Evolutionary conservation across 2,329 filamentous ascomycete genomes (phyloP), one percentile per base, ranked within the genome.

Genomic region (Cercospora sp.): DNA sequence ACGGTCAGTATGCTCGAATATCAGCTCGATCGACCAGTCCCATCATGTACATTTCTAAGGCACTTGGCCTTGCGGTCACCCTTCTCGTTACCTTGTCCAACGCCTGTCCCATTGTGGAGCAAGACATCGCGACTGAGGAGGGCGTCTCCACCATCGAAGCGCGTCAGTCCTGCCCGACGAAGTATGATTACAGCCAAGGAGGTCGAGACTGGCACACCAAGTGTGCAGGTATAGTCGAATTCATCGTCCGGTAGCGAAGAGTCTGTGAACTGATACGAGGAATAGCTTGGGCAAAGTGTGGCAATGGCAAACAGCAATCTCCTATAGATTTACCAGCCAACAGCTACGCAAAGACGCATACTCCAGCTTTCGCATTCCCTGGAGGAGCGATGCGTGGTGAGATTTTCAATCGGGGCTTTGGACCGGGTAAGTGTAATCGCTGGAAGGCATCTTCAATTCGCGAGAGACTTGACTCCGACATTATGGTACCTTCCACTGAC

Each of bases 111-210:
- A 59, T 59, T 23, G 31, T 59, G n/a, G 55, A 59, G 28, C 30
- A 30, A 36, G 55, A 20, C 31, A n/a, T 36, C 28, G 28, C 30
- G 20, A 2, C 28, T 23, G 16, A 59, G 31, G 8, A 59, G 31
- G 55, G 28, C n/a, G 16, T 18, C 5, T 36, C 30, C n/a, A 36
- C 28, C 16, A 59, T 36, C 55, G 31, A 36, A 59, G 31, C 18
- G n/a, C 48, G 48, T 55, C 48, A 55, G 48, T 55, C 48, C 26
- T 55, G 48, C 26, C 48, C 48, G 4, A 36, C 31, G 55, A 36
- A 59, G 16, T 59, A 59, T n/a, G 30, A 23, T 36, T 59, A 59
- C 30, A 59, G 55, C 31, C 55, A 59, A n/a, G 31, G 18, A 59
- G 55, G 55, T 59, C 55, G 55, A 20, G 55, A 59, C 20, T 36